Percentiles rank a stretch among this genome's conserved stretches.
phyloP scores from a whole-genome alignment of 257 asterid genomes.

The Plantago elongata region DNA sequence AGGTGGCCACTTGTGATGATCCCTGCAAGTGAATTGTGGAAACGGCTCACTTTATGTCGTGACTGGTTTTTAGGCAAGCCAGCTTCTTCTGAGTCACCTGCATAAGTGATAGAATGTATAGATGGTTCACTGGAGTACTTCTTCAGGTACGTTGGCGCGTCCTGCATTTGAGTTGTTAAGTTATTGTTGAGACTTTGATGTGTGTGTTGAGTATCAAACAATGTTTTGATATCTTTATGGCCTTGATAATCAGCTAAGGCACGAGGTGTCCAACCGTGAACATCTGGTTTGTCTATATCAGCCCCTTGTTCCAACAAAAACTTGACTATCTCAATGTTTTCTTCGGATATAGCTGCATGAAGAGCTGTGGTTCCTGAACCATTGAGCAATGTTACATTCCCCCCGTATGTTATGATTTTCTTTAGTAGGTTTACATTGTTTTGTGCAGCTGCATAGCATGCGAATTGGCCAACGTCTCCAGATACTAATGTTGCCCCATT shows the following conservation, averaged over 20 bases:
- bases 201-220: conserved; percentile 22
- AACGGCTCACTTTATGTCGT: conserved; percentile 26
- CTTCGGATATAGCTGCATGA: conserved; percentile 63
- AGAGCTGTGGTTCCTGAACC: conserved; percentile 59
- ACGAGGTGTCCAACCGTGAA: conserved; percentile 63
- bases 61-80: conserved; percentile 5
- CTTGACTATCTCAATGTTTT: conserved; percentile 47
- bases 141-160: conserved; percentile 33
- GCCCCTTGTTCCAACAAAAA: conserved; percentile 54
- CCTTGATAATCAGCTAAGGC: conserved; percentile 66
- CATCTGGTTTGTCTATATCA: conserved; percentile 54
- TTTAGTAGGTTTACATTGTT: conserved; percentile 49
- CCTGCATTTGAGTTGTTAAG: conserved; percentile 13
- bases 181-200: conserved; percentile 1
- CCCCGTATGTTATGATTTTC: conserved; percentile 47
- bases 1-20: conserved; percentile 44
- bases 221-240: conserved; percentile 40
- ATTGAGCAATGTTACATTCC: conserved; percentile 48
- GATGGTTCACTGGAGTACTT: conserved; percentile 60
- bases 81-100: conserved; percentile 11
- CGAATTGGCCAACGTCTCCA: conserved; percentile 60
- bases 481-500: conserved; percentile 54
- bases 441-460: conserved; percentile 62
- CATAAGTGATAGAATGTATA: conserved; percentile 22
- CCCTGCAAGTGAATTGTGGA: conserved; percentile 65